Conservation (phyloP, 305 asterid genomes). For the Fraxinus angustifolia region DNA sequence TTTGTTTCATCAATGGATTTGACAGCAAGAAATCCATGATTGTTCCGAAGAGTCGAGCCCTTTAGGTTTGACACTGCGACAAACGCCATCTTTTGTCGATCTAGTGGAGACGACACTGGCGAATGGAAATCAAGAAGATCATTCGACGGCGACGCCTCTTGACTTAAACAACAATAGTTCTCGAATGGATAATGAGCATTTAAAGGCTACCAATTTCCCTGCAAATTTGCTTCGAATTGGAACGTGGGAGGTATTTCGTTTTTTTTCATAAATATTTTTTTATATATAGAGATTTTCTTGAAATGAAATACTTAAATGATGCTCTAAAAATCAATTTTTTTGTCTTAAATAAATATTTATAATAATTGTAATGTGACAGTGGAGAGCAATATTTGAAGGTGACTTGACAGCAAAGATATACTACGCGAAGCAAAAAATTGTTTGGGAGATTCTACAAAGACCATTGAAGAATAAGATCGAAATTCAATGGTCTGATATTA, state of each 20-base stretch:
- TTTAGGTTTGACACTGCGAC: conserved; percentile 10
- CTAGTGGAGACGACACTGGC: conserved; percentile 12
- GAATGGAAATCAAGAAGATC: not conserved
- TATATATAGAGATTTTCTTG: not conserved
- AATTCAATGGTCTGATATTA: conserved; percentile 42
- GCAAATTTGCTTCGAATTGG: conserved; percentile 31
- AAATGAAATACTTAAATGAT: not conserved
- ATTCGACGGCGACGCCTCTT: not conserved
- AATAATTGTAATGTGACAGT: conserved; percentile 19
- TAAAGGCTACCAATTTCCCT: conserved; percentile 48
- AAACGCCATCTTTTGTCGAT: conserved; percentile 8
- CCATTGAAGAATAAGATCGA: conserved; percentile 53
- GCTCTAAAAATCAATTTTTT: not conserved
- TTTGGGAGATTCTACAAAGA: conserved; percentile 59
- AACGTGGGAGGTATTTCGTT: conserved; percentile 40
- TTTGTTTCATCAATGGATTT: not conserved
- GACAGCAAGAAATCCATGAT: not conserved
- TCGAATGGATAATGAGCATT: conserved; percentile 18
- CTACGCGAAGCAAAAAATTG: conserved; percentile 41
- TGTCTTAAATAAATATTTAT: not conserved
- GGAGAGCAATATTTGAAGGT: conserved; percentile 28
- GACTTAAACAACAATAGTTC: not conserved
- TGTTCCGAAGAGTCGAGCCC: not conserved
- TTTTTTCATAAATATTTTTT: no score
- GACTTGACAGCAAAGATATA: conserved; percentile 45